Evolutionary conservation across 2,329 filamentous ascomycete genomes (phyloP), one percentile per base, ranked within the genome.

Genomic region (Ceratocystis lukuohia): DNA sequence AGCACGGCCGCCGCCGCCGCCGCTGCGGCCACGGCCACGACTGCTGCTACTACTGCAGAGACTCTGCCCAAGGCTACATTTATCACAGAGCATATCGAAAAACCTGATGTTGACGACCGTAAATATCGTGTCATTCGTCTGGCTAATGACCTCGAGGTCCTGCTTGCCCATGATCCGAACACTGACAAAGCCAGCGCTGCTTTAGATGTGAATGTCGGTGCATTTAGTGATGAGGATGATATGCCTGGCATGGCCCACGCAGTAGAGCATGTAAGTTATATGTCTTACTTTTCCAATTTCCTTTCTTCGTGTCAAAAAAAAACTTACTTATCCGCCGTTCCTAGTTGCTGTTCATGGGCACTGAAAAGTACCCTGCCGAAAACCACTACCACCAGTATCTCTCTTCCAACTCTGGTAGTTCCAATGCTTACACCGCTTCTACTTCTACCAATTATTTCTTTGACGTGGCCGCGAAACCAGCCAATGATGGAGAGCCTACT

Each of bases 371-470:
- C 73, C 94, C 94, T 0, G 84, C 87, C 74, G 93, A 96, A 77
- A 97, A 99, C 75, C 93, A 89, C 70, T 99, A 99, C 79, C 91
- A 90, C 72, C 88, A 93, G 74, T 99, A 96, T 75, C 84, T 99
- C 65, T 89, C 91, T 64, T 83, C 89, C 68, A 88, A 96, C 75
- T 96, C 91, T 8, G 94, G 94, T 66, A 86, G 88, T 73, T 96
- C 92, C 33, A 99, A 99, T 75, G 94, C 94, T 66, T 97, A 96
- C 75, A 99, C 94, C 1, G 91, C 88, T 17, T 81, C 89, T 4
- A 96, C 91, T 1, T 95, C 93, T 64, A 99, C 94, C 69, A 97
- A 97, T 77, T 99, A 96, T 78, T 97, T 89, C 77, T 99, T 99
- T 74, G 94, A 99, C 73, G 86, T 97, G 67, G 90, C 89, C 22